These are phyloP conservation scores for Cercospora beticola DNA, from an alignment of 2,329 filamentous ascomycete species.

Conservation along the genomic window DNA sequence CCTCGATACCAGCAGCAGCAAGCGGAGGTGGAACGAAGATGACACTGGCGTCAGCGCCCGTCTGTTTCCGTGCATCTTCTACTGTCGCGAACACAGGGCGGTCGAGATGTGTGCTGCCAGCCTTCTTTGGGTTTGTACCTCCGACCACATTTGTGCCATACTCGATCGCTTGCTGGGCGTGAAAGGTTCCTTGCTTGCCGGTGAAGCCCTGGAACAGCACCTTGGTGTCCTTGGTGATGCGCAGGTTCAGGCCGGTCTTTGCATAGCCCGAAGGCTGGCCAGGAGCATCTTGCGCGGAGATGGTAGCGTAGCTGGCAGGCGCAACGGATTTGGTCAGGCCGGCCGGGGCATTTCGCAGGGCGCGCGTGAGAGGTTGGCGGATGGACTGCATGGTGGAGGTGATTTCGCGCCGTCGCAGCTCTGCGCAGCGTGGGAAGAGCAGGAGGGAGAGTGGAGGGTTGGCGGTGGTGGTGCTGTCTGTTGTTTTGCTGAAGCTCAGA, in stretches of 20 bases:
- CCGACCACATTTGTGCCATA: constrained; percentile 98
- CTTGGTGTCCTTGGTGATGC: constrained; percentile 90
- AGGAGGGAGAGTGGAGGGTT: not conserved
- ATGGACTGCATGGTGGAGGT: constrained; percentile 75
- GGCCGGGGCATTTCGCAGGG: constrained; percentile 62
- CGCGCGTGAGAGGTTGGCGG: constrained; percentile 69
- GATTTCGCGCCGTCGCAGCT: constrained; percentile 15
- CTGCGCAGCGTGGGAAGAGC: constrained; percentile 12
- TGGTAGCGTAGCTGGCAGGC: constrained; percentile 73
- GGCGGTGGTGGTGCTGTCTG: not conserved
- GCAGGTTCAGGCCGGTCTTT: constrained; percentile 63
- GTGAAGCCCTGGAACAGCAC: constrained; percentile 97
- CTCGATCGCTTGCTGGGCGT: constrained; percentile 95
- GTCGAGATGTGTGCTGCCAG: constrained; percentile 82
- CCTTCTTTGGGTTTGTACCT: constrained; percentile 99
- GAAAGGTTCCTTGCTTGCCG: constrained; percentile 73
- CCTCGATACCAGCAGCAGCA: constrained; percentile 92
- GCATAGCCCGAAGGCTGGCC: constrained; percentile 44
- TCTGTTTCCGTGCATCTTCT: constrained; percentile 81
- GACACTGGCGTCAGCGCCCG: constrained; percentile 84
- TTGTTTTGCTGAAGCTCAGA: constrained; percentile 5
- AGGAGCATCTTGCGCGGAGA: constrained; percentile 49
- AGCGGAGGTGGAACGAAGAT: constrained; percentile 97
- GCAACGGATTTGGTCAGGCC: constrained; percentile 42
- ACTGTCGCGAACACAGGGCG: constrained; percentile 92